These are phyloP conservation scores for Boletus rufocinnamomeus DNA, from an alignment of 768 basidiomycete genomes.

Conservation along the genomic window DNA sequence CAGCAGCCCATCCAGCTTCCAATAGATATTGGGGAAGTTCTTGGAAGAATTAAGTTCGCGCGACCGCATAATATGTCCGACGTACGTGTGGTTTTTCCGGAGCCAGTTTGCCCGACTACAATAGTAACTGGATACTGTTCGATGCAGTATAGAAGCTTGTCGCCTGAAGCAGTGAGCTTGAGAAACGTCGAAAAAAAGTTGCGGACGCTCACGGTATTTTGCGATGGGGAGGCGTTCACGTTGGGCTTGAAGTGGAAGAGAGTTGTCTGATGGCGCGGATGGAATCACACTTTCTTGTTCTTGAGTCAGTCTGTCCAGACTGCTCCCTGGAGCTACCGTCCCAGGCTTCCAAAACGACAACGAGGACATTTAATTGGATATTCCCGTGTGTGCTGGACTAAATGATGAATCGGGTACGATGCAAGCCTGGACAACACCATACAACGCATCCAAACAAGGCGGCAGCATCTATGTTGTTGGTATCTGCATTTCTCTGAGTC, in stretches of 20 bases:
- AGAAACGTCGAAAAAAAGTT: conserved; percentile 23
- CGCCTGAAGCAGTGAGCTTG: conserved; percentile 45
- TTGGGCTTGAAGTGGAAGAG: conserved; percentile 69
- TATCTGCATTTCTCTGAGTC: not conserved
- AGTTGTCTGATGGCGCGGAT: conserved; percentile 56
- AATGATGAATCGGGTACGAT: not conserved
- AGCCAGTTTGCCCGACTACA: conserved; percentile 94
- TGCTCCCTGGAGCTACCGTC: conserved; percentile 79
- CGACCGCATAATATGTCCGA: conserved; percentile 12
- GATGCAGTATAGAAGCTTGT: conserved; percentile 78
- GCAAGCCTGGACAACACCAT: not conserved
- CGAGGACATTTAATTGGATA: conserved; percentile 48
- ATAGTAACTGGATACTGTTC: conserved; percentile 85
- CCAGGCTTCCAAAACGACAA: conserved; percentile 92
- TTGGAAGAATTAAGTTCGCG: conserved; percentile 34
- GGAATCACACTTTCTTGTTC: conserved; percentile 71
- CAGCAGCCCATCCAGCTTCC: conserved; percentile 89
- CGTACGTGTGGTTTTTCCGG: conserved; percentile 96
- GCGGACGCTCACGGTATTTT: conserved; percentile 65
- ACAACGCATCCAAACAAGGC: not conserved
- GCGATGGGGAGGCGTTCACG: conserved; percentile 86
- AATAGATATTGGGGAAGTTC: conserved; percentile 95
- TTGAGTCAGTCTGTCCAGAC: conserved; percentile 80
- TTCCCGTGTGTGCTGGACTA: not conserved
- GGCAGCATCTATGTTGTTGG: not conserved